These are phyloP conservation scores for Malassezia obtusa DNA, from an alignment of 1,284 basidiomycete species.

Conservation along the genomic window DNA sequence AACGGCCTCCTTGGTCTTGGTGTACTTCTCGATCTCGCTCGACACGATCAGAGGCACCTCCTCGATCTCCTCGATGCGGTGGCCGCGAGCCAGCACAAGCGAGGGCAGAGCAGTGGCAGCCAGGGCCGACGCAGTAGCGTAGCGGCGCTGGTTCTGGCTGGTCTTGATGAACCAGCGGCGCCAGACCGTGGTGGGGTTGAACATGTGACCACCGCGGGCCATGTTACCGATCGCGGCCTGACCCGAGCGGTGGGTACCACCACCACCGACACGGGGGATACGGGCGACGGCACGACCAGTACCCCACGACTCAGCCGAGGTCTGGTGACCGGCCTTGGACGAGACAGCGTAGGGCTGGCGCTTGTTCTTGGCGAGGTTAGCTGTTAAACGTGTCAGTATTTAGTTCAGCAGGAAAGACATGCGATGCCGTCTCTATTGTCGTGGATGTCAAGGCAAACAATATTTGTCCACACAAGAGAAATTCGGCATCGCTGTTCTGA, in stretches of 20 bases:
- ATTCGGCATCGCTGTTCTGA: neutral
- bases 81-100: constrained; percentile 95
- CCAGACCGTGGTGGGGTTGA: constrained; percentile 99
- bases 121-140: constrained; percentile 92
- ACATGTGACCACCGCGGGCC: constrained; percentile 85
- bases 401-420: neutral
- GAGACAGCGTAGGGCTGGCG: constrained; percentile 94
- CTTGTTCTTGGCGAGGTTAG: constrained; percentile 98
- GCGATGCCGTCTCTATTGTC: too few species aligned
- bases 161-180: constrained; percentile 99
- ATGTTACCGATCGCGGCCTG: constrained; percentile 81
- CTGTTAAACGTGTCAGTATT: constrained; percentile 51
- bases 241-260: constrained; percentile 95
- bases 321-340: constrained; percentile 97
- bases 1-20: constrained; percentile 96
- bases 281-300: constrained; percentile 99
- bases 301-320: constrained; percentile 97
- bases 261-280: constrained; percentile 99
- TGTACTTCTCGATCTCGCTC: constrained; percentile 69
- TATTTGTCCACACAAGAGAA: too few species aligned
- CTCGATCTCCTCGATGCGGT: constrained; percentile 94
- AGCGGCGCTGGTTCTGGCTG: constrained; percentile 98
- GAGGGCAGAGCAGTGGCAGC: constrained; percentile 96
- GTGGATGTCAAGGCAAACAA: constrained; percentile 25
- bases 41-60: constrained; percentile 92